phyloP scores from a whole-genome alignment of 352 stramenopile species.

The Globisporangium splendens region DNA sequence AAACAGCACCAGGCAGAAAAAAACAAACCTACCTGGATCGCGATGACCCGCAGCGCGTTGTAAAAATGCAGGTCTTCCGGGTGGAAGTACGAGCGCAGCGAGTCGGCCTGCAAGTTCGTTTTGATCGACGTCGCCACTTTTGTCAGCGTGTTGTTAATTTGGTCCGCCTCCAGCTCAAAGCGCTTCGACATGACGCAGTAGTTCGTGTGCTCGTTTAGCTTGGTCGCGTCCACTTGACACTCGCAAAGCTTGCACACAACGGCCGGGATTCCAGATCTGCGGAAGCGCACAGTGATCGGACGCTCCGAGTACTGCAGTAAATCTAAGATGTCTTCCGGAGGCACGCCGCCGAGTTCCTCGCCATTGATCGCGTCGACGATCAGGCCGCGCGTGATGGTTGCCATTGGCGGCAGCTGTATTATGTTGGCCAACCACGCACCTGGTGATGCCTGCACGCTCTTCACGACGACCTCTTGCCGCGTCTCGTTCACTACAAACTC shows the following conservation, averaged over 20 bases:
- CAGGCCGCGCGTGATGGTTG: constrained; percentile 44
- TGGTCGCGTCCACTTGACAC: constrained; percentile 57
- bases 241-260: constrained; percentile 85
- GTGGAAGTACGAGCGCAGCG: constrained; percentile 40
- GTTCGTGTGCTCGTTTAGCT: constrained; percentile 72
- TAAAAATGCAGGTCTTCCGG: constrained; percentile 67
- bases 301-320: constrained; percentile 54
- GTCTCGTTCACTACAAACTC: constrained; percentile 62
- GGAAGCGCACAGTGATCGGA: constrained; percentile 68
- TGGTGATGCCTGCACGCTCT: constrained; percentile 32
- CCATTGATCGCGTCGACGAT: constrained; percentile 68
- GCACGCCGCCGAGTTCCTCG: constrained; percentile 22
- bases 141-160: constrained; percentile 65
- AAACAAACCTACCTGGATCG: constrained; percentile 37
- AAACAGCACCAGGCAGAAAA: constrained; percentile 5
- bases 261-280: constrained; percentile 27
- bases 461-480: constrained; percentile 57
- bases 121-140: constrained; percentile 60
- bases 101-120: constrained; percentile 38
- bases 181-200: constrained; percentile 77
- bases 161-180: constrained; percentile 71
- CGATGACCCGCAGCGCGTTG: constrained; percentile 60
- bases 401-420: constrained; percentile 37
- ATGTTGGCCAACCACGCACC: constrained; percentile 30
- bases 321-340: constrained; percentile 56